phyloP scores from a whole-genome alignment of 23 red algal species.

The Gracilaria gracilis region DNA sequence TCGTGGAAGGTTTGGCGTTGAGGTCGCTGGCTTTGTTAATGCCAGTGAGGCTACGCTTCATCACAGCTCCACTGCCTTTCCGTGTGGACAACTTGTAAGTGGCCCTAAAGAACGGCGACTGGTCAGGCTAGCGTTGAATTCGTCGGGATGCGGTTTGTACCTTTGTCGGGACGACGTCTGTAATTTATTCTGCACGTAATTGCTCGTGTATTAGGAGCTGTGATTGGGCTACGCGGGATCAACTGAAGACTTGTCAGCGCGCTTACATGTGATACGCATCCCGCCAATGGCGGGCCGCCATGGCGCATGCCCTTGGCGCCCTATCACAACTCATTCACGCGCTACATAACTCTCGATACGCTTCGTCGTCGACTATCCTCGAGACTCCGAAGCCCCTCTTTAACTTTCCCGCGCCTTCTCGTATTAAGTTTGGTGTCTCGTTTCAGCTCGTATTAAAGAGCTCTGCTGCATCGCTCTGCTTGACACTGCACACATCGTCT shows the following conservation, averaged over 20 bases:
- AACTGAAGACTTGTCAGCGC: constrained; percentile 1
- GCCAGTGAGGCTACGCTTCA: no score
- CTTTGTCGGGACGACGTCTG: neutral
- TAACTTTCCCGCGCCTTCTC: constrained; percentile 11
- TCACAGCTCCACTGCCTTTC: no score
- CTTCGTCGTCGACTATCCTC: neutral
- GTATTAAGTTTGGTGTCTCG: neutral
- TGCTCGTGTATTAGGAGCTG: neutral
- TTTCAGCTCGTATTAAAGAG: neutral
- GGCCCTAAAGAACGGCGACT: neutral
- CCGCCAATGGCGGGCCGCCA: no score
- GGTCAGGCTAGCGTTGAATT: neutral
- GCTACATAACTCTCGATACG: neutral
- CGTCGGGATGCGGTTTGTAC: neutral
- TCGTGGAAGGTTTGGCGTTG: neutral
- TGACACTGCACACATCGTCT: neutral
- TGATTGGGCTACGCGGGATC: neutral
- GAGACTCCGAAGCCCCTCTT: neutral
- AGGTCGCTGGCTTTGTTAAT: neutral
- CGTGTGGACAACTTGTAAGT: no score
- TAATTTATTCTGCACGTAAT: neutral
- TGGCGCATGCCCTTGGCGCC: neutral
- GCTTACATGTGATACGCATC: constrained; percentile 22
- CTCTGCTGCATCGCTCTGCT: neutral
- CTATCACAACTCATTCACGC: neutral